Base-by-base conservation (phyloP, 2,329 filamentous ascomycete genomes). In the Alternaria triticina region DNA sequence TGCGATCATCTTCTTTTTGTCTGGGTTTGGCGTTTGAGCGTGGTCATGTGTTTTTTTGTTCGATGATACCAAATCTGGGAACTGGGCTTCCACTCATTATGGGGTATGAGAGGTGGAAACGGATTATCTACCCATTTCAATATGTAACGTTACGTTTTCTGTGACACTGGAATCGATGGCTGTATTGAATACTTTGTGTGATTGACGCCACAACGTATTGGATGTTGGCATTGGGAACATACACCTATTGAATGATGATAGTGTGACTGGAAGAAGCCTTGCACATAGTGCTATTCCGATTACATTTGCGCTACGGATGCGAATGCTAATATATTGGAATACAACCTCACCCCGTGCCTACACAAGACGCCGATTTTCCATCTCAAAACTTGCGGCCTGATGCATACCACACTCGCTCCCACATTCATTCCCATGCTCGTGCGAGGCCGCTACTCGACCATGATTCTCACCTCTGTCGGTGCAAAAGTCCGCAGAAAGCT, bases 21-120 rank as follows among this genome's bases (percentile, higher is more conserved):
- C n/a, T 63, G 61, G 33, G 33, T 40, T 22, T 12, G 67, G 68
- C 68, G 68, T 70, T 69, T 65, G 61, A 70, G 68, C 68, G 67
- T 55, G 56, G 17, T 46, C 33, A 13, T 23, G 25, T 64, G 54
- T 17, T 44, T 40, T 69, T 17, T 44, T 50, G 67, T 65, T 63
- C 51, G 58, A 64, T 52, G 68, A 70, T 70, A 70, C 68, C 68
- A 63, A 47, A 23, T 54, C 22, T 58, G 50, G 56, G 50, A 27
- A 40, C 55, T 52, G 56, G 51, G 57, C 54, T 62, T 44, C 66
- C 59, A 51, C 64, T 70, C 66, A 61, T 70, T 68, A 59, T 51
- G 45, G 25, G 28, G 45, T 51, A 52, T 57, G 44, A 30, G 55
- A 40, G 27, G 36, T 6, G 15, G 30, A 40, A 52, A 10, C 20